A percentile compares a stretch with the other conserved stretches of the same genome.
Conservation (phyloP, 176 grass and related monocot genomes). For the Triticum urartu region DNA sequence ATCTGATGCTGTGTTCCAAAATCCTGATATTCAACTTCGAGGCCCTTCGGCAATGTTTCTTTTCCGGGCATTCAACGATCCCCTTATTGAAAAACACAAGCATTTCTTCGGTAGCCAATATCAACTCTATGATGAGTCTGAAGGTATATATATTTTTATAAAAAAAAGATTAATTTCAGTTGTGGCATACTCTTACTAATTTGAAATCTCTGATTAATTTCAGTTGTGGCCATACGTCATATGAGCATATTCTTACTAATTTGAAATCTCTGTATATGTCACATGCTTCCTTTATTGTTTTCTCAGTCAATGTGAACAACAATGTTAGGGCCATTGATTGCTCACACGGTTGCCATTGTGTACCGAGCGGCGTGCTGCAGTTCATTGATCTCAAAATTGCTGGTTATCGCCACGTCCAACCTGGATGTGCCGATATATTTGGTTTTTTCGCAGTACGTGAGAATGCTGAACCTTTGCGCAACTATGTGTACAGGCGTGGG, state of each 20-base stretch:
- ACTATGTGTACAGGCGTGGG: too few relatives aligned
- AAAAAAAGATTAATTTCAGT: neutral
- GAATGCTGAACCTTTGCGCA: neutral
- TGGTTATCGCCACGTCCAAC: too few relatives aligned
- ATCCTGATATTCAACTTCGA: neutral
- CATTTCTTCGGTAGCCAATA: slow-evolving; percentile 1
- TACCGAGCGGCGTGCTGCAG: neutral
- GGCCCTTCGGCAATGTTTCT: slow-evolving; percentile 12
- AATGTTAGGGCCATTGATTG: slow-evolving; percentile 6
- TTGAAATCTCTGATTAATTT: neutral
- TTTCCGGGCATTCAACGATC: slow-evolving; percentile 28
- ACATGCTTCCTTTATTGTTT: neutral
- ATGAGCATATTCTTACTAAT: neutral
- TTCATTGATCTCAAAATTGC: too few relatives aligned
- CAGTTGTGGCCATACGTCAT: neutral
- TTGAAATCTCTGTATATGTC: neutral
- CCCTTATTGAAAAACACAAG: neutral
- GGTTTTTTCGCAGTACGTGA: too few relatives aligned
- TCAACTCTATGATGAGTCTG: slow-evolving; percentile 18
- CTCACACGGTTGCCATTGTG: neutral
- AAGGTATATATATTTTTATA: slow-evolving; percentile 9
- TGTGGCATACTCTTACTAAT: neutral
- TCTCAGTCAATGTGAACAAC: slow-evolving; percentile 17
- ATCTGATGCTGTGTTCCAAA: neutral
- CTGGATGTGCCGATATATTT: too few relatives aligned